Evolutionary conservation across 805 yeast genomes (phyloP).

Genomic region (Kazachstania africana): DNA sequence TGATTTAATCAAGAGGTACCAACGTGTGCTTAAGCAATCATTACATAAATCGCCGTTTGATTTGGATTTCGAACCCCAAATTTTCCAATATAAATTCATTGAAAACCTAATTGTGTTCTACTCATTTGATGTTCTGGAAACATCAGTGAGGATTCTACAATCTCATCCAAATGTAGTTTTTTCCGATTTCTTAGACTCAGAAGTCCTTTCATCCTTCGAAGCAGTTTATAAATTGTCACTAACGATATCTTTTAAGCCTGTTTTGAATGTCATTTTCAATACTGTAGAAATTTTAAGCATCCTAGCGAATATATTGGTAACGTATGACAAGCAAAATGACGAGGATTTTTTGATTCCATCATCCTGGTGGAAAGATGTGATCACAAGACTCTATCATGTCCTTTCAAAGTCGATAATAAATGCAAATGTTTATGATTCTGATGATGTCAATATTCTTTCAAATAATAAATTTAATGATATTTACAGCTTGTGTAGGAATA

Average conservation of each 20-base stretch:
- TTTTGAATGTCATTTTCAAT: constrained; percentile 40
- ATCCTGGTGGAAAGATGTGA: constrained; percentile 21
- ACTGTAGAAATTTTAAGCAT: constrained; percentile 41
- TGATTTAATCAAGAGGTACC: constrained; percentile 17
- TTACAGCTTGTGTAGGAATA: constrained; percentile 18
- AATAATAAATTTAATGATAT: constrained; percentile 10
- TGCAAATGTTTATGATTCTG: neutral
- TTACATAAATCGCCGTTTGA: constrained; percentile 12
- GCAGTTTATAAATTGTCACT: constrained; percentile 29
- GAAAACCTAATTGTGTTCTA: constrained; percentile 40
- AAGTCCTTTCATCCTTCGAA: constrained; percentile 19
- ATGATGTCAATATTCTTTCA: constrained; percentile 1
- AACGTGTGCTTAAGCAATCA: constrained; percentile 17
- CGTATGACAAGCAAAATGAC: neutral
- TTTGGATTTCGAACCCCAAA: constrained; percentile 21
- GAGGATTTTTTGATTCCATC: constrained; percentile 1
- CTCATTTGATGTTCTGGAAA: constrained; percentile 47
- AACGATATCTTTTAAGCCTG: constrained; percentile 37
- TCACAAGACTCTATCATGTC: constrained; percentile 14
- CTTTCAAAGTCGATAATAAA: constrained; percentile 12
- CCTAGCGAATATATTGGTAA: constrained; percentile 24
- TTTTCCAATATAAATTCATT: constrained; percentile 35
- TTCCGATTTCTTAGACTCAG: constrained; percentile 12
- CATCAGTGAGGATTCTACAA: constrained; percentile 24
- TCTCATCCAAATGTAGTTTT: constrained; percentile 8